Base-by-base conservation (phyloP, 768 basidiomycete genomes). In the Dentipellis fragilis region DNA sequence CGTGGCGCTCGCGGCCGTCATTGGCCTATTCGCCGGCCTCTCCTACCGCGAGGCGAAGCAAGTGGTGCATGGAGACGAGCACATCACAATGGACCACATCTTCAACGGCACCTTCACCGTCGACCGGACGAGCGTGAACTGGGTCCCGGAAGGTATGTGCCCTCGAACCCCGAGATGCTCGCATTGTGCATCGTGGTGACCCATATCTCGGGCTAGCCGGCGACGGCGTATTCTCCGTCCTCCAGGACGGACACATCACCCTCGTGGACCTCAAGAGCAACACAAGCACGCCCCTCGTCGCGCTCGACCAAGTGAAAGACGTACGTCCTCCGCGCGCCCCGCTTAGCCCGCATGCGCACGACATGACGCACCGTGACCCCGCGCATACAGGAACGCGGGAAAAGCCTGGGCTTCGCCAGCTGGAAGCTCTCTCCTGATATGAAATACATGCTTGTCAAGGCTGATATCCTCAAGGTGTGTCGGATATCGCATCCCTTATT, bases 401-500 rank as follows among this genome's bases (percentile, higher is more conserved):
- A 65, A n/a, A 59, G 67, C 1, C 69, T 91, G 11, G 21, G 23
- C 21, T 84, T 81, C 74, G 62, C 69, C 4, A 67, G 72, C 14
- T 97, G 93, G 93, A 79, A 83, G 62, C 76, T 95, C 12, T 97
- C 95, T 1, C 80, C 91, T 2, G 93, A 98, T 69, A 87, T 92
- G 87, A 80, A 87, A 64, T 88, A 89, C 69, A 77, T 98, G 51
- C 79, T 98, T 17, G 71, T 99, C 52, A 85, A 89, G 66, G 74
- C 90, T 0, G 75, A 90, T 65, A 70, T 81, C 62, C 69, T 71
- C 55, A 94, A 96, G 78, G 92, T 84, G 57, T 52, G 67, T 59
- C 38, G 49, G 47, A 42, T 42, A 17, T 29, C 21, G 51, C 2
- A 52, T 37, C 19, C 42, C 16, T 16, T 45, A 45, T 45, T 45